Base-by-base conservation (phyloP, 768 basidiomycete genomes). In the Phaffia tasmanica region DNA sequence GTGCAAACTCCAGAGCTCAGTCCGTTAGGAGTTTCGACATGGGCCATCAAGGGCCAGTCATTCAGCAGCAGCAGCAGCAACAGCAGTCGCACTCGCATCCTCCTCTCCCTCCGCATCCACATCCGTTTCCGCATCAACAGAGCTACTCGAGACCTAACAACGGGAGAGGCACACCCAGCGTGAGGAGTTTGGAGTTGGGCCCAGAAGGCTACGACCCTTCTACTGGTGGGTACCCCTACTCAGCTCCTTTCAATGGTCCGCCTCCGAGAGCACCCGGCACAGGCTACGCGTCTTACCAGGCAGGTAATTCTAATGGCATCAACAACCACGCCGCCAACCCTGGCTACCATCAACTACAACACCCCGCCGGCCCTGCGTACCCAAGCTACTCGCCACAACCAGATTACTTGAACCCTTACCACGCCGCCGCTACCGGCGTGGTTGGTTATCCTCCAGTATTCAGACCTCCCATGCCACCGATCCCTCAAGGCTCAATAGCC, bases 341-440 rank as follows among this genome's bases (percentile, higher is more conserved):
- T 11, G 35, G 35, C 4, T 27, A 62, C 57, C 67, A n/a, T 57
- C 68, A 69, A 62, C 68, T 48, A 63, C 69, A 8, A 51, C 63
- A 55, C 66, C 42, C 57, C 14, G 55, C 68, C 32, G 35, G 35
- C 63, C 69, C 6, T 69, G 67, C 57, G 65, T 62, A 19, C 62
- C 67, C 23, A 57, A 35, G 64, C 69, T 55, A 57, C 23, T 66
- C 54, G 19, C 65, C 69, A 19, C 74, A 68, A 48, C 69, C 68
- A 23, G 75, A 75, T 55, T 76, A 72, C 65, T 58, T 67, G 7
- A 75, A 76, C 65, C 75, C 76, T 29, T 75, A 75, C 64, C 75
- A 75, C 53, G 72, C 73, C 1, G 76, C 76, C 21, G 76, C 76
- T 3, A 74, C 71, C 53, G 74, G 75, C 54, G 74, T 75, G 56